These are phyloP conservation scores for Ophiostoma sp. DNA, from an alignment of 2,329 filamentous ascomycete species.

Conservation along the genomic window DNA sequence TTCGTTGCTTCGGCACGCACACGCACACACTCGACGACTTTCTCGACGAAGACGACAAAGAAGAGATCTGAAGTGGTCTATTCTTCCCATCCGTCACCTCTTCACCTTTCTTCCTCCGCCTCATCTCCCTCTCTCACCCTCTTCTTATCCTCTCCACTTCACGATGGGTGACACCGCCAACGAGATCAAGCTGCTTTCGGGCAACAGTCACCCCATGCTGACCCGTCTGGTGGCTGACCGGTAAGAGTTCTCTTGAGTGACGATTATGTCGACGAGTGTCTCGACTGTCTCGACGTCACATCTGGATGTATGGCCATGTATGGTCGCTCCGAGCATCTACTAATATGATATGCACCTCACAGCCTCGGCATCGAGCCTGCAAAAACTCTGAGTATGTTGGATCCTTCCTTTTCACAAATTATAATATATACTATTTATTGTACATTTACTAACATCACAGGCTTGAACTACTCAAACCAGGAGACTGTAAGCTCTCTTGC, in stretches of 20 bases:
- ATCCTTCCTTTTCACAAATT: not conserved
- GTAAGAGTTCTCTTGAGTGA: constrained; percentile 32
- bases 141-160: not conserved
- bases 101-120: not conserved
- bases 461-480: constrained; percentile 79
- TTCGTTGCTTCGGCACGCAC: not conserved
- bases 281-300: not conserved
- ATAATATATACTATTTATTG: not conserved
- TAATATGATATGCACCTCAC: not conserved
- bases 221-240: constrained; percentile 42
- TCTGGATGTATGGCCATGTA: not conserved
- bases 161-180: constrained; percentile 35
- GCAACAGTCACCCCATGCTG: constrained; percentile 43
- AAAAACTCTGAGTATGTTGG: constrained; percentile 26
- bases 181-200: constrained; percentile 45
- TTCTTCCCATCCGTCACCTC: not conserved
- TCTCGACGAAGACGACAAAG: not conserved
- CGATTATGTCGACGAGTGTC: not conserved
- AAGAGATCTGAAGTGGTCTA: not conserved
- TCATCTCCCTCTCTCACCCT: not conserved
- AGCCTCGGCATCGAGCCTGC: constrained; percentile 32
- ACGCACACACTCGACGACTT: not conserved
- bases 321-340: not conserved
- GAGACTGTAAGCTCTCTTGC: constrained; percentile 54
- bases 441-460: constrained; percentile 18